Base-by-base conservation (phyloP, 2,329 filamentous ascomycete genomes). In the Cladophialophora carrionii region DNA sequence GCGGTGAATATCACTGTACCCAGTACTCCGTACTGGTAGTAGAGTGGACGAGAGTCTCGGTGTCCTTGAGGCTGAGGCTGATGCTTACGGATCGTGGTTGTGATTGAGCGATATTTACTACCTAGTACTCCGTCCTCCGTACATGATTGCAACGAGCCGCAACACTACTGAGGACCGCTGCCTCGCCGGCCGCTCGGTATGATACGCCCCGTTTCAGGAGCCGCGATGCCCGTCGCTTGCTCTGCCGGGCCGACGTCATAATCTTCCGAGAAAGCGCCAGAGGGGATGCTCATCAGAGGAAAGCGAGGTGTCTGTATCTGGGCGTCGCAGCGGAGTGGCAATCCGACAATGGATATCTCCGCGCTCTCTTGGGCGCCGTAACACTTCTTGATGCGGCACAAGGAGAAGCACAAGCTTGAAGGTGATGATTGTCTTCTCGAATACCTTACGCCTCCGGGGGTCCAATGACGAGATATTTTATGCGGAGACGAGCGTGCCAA, bases 401-500 rank as follows among this genome's bases (percentile, higher is more conserved):
- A 51, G 5, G 48, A 7, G 46, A 24, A 24, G 46, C 46, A 43
- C 20, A 26, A 51, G 20, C 20, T 26, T 51, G 24, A 24, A 14
- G 20, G 22, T 29, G 48, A 51, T 22, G 48, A 51, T 51, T 51
- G 48, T 51, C 48, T 51, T 51, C 48, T 51, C 48, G 48, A 51
- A 51, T 22, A 51, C 48, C 48, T 51, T 26, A 14, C 10, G 48
- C 48, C 26, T 51, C 20, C 9, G 10, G 24, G 48, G 4, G 14
- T 12, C 48, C 48, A 51, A 51, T 51, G 48, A 51, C 20, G 48
- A 26, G 48, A 26, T 12, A 2, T 4, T 14, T 6, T 24, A 6
- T 51, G 24, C 48, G 52, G 52, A 31, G 52, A 34, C 52, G n/a
- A 4, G 32, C 8, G 32, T 34, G 66, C 66, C 66, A 64, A 68